These are phyloP conservation scores for Clonostachys rosea DNA, from an alignment of 2,329 filamentous ascomycete genomes.

Conservation along the genomic window DNA sequence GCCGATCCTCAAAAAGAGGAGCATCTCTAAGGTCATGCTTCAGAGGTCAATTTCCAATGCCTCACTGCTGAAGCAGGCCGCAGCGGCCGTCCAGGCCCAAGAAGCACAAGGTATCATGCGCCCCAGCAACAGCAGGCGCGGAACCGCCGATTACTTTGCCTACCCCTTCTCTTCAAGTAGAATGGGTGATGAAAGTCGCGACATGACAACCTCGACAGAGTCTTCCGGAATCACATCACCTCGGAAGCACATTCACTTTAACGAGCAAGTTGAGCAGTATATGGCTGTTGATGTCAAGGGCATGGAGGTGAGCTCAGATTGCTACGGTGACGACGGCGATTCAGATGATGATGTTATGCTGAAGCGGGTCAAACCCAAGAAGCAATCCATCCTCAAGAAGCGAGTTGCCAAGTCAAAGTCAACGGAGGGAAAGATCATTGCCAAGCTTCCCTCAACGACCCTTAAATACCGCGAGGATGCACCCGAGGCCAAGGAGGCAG, in stretches of 20 bases:
- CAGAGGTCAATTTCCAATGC: slow-evolving; percentile 84
- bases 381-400: slow-evolving; percentile 42
- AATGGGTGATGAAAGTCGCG: slow-evolving; percentile 55
- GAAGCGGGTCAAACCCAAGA: slow-evolving; percentile 58
- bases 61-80: slow-evolving; percentile 84
- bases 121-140: slow-evolving; percentile 51
- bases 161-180: slow-evolving; percentile 59
- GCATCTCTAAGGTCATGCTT: slow-evolving; percentile 92
- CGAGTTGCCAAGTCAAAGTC: slow-evolving; percentile 32
- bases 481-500: slow-evolving; percentile 58
- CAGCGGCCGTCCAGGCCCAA: slow-evolving; percentile 80
- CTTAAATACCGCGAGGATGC: slow-evolving; percentile 79
- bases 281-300: slow-evolving; percentile 88
- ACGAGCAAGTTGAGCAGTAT: slow-evolving; percentile 92
- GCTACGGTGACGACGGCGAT: slow-evolving; percentile 47
- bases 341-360: slow-evolving; percentile 83
- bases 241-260: slow-evolving; percentile 89
- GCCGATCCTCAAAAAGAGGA: slow-evolving; percentile 93
- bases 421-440: slow-evolving; percentile 76
- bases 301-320: slow-evolving; percentile 60
- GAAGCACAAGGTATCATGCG: slow-evolving; percentile 51
- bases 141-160: slow-evolving; percentile 64
- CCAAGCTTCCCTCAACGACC: slow-evolving; percentile 81
- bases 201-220: slow-evolving; percentile 49
- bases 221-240: slow-evolving; percentile 66